These are phyloP conservation scores for Paecilomyces sp. DNA, from an alignment of 2,329 filamentous ascomycete species.

Conservation along the genomic window DNA sequence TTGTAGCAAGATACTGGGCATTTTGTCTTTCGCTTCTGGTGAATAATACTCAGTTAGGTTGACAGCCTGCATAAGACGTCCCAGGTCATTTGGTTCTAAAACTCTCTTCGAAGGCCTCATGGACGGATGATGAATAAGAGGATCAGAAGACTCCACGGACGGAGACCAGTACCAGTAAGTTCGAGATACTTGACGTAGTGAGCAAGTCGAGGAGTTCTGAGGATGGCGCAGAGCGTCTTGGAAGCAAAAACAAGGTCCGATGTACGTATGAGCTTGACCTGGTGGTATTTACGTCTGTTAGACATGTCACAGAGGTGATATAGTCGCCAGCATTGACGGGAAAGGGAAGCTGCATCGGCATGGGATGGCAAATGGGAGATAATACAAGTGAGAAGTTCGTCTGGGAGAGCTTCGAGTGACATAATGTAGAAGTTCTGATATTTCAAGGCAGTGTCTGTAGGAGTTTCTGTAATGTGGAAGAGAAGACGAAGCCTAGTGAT, in stretches of 20 bases:
- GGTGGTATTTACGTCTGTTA: background rate
- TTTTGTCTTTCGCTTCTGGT: too few species aligned
- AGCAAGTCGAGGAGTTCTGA: background rate
- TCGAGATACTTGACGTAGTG: background rate
- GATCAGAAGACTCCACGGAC: background rate
- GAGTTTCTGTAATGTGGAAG: too few species aligned
- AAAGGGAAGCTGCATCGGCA: background rate
- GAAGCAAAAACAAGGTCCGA: background rate
- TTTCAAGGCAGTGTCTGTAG: too few species aligned
- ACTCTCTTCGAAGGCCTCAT: background rate
- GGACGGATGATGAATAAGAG: background rate
- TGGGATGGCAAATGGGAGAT: background rate
- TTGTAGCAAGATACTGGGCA: background rate
- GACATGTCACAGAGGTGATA: background rate
- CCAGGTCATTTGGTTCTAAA: background rate
- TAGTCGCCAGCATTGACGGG: background rate
- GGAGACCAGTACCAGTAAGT: background rate
- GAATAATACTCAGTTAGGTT: background rate
- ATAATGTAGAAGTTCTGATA: background rate
- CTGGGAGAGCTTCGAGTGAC: background rate
- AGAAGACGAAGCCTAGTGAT: too few species aligned
- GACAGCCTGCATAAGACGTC: background rate
- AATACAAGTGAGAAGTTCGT: background rate
- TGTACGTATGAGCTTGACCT: background rate
- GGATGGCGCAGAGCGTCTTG: background rate